A percentile compares a stretch with the other conserved stretches of the same genome.
Conservation (phyloP, 768 basidiomycete genomes). For the Pilatotrama ljubarskyi region DNA sequence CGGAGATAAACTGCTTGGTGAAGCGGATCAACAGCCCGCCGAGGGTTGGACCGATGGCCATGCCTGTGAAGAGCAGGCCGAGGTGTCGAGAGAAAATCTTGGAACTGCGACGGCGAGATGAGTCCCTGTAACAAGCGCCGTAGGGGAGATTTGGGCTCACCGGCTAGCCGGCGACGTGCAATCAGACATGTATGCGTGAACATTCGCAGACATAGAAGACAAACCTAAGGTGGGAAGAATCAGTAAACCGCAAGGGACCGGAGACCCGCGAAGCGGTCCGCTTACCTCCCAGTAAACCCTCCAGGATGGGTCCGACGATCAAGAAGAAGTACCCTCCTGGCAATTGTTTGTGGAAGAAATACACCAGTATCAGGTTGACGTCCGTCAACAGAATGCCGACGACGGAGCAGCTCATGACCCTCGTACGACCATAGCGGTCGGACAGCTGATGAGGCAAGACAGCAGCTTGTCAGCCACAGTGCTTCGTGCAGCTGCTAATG, state of each 20-base stretch:
- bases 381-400: constrained; percentile 65
- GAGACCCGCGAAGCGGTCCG: neutral
- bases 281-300: constrained; percentile 74
- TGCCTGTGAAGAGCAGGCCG: constrained; percentile 73
- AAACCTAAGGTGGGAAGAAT: neutral
- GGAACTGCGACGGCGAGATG: constrained; percentile 43
- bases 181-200: constrained; percentile 72
- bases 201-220: constrained; percentile 43
- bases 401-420: constrained; percentile 59
- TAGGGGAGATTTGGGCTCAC: constrained; percentile 34
- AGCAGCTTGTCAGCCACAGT: neutral
- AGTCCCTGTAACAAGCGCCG: neutral
- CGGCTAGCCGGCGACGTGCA: constrained; percentile 55
- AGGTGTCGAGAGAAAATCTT: constrained; percentile 62
- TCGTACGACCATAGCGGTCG: constrained; percentile 73
- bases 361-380: constrained; percentile 65
- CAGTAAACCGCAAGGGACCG: neutral
- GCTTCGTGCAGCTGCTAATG: neutral
- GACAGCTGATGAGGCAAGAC: constrained; percentile 51
- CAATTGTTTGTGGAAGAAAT: constrained; percentile 53
- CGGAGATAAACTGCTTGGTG: constrained; percentile 55
- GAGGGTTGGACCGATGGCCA: constrained; percentile 74
- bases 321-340: constrained; percentile 87
- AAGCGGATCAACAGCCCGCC: constrained; percentile 63
- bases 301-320: constrained; percentile 60